phyloP scores from a whole-genome alignment of 805 yeast genomes.

The Schwanniomyces occidentalis region DNA sequence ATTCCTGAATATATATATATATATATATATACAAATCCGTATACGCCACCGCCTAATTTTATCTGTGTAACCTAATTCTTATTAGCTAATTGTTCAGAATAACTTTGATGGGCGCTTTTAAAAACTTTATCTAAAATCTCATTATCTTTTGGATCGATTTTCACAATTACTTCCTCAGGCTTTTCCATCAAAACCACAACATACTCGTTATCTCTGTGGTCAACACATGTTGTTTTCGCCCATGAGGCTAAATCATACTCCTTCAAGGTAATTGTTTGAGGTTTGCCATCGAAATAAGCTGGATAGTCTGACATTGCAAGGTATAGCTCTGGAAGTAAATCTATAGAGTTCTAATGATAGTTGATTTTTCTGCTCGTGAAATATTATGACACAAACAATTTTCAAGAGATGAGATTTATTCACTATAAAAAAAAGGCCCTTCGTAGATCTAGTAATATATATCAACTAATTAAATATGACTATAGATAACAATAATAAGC shows the following conservation, averaged over 20 bases:
- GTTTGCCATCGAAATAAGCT: constrained; percentile 42
- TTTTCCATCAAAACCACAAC: constrained; percentile 48
- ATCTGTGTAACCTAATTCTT: too few species aligned
- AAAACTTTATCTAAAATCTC: constrained; percentile 45
- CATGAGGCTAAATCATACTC: constrained; percentile 54
- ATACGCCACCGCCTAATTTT: too few species aligned
- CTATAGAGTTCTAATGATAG: too few species aligned
- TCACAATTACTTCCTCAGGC: constrained; percentile 46
- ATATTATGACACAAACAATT: constrained; percentile 3
- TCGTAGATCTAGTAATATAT: too few species aligned
- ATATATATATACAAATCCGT: too few species aligned
- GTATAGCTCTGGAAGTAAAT: too few species aligned
- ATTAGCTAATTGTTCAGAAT: constrained; percentile 12
- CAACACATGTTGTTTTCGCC: constrained; percentile 54
- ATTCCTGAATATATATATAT: too few species aligned
- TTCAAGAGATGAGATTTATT: constrained; percentile 2
- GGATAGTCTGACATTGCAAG: constrained; percentile 39
- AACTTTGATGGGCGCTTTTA: constrained; percentile 43
- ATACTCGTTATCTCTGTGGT: constrained; percentile 31
- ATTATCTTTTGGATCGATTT: constrained; percentile 35
- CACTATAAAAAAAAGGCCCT: not conserved
- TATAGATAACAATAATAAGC: constrained; percentile 3
- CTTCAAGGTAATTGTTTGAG: constrained; percentile 45
- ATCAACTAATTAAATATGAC: too few species aligned
- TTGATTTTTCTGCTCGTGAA: too few species aligned